These are phyloP conservation scores for Ophiocordyceps australis DNA, from an alignment of 2,329 filamentous ascomycete genomes.

Conservation along the genomic window DNA sequence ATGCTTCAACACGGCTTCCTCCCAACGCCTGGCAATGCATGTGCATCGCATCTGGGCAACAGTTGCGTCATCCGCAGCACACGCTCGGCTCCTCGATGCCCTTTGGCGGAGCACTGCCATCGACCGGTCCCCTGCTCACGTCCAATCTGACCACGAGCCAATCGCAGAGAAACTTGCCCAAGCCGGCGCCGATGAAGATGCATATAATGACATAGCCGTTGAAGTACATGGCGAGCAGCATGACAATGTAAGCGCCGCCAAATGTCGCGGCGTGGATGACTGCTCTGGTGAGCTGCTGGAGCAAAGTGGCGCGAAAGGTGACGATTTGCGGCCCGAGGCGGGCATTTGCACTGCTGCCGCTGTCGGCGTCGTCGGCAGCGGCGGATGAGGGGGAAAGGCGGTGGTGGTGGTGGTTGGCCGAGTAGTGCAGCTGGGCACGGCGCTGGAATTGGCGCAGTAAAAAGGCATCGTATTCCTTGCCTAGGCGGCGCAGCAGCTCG, in stretches of 20 bases:
- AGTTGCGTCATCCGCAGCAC: conserved; percentile 22
- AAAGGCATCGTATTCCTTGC: conserved; percentile 53
- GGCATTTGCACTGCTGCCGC: no score
- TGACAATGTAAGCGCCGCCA: conserved; percentile 59
- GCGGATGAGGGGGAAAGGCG: no score
- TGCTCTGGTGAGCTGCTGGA: conserved; percentile 48
- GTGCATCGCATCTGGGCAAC: no score
- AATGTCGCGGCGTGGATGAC: conserved; percentile 53
- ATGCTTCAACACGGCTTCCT: no score
- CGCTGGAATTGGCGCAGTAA: conserved; percentile 33
- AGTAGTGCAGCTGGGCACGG: conserved; percentile 5
- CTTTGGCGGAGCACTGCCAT: conserved; percentile 6
- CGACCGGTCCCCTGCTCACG: conserved; percentile 8
- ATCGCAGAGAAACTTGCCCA: conserved; percentile 35
- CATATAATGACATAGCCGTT: conserved; percentile 62
- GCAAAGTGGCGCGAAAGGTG: conserved; percentile 33
- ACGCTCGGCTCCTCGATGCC: conserved; percentile 26
- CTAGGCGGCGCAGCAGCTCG: conserved; percentile 51
- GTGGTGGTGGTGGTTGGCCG: no score
- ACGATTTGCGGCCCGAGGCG: conserved; percentile 7
- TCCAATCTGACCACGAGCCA: conserved; percentile 28
- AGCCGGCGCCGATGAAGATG: conserved; percentile 40
- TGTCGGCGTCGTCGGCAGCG: no score
- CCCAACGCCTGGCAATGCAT: no score
- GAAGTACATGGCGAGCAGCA: conserved; percentile 47